phyloP scores from a whole-genome alignment of 208 protist species.

The Leptomonas pyrrhocoris region DNA sequence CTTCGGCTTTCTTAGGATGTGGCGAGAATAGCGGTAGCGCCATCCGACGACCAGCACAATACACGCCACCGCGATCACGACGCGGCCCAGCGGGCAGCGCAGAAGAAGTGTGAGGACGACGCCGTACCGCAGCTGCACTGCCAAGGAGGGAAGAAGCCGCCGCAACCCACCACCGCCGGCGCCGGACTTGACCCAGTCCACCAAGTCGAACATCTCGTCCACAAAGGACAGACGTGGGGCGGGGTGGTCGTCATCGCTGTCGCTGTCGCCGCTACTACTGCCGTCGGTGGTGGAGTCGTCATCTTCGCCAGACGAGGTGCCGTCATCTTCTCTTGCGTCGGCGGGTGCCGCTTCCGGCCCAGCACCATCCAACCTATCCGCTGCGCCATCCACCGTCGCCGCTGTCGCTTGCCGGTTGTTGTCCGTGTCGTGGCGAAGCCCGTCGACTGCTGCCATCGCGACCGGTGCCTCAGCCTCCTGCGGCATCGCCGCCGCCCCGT shows the following conservation, averaged over 20 bases:
- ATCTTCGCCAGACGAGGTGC: background rate
- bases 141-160: background rate
- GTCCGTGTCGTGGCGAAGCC: background rate
- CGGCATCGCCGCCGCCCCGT: slow-evolving; percentile 6
- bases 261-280: background rate
- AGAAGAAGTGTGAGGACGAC: slow-evolving; percentile 29
- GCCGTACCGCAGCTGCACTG: slow-evolving; percentile 19
- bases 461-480: background rate
- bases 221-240: slow-evolving; percentile 20
- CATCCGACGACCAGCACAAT: slow-evolving; percentile 25
- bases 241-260: background rate
- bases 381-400: background rate
- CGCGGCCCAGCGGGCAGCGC: slow-evolving; percentile 30
- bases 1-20: slow-evolving; percentile 34
- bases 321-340: background rate
- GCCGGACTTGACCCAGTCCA: slow-evolving; percentile 15
- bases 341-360: background rate
- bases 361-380: background rate
- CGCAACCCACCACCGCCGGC: slow-evolving; percentile 13
- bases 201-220: slow-evolving; percentile 27
- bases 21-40: slow-evolving; percentile 36
- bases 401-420: background rate
- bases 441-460: background rate
- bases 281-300: background rate
- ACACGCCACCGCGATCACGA: slow-evolving; percentile 13